Percentiles rank a stretch among this genome's conserved stretches.
Conservation (phyloP, 495 filamentous ascomycete species). For the Pseudomonodictys pantanalensis region DNA sequence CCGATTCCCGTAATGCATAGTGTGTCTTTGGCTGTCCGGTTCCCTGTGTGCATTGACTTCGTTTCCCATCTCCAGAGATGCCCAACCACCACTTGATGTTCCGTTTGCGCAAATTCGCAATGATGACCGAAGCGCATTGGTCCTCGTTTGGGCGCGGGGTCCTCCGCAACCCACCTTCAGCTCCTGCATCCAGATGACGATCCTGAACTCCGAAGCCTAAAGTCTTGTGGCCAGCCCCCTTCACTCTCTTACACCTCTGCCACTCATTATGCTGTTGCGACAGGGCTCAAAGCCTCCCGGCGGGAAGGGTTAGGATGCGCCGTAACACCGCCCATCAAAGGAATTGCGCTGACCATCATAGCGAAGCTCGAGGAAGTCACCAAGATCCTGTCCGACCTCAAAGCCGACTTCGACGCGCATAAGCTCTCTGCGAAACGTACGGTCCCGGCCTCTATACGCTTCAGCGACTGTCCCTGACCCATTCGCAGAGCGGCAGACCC, state of each 20-base stretch:
- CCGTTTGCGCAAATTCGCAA: too few species aligned
- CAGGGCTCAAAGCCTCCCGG: not conserved
- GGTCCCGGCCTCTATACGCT: not conserved
- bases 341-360: constrained; percentile 16
- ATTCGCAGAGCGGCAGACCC: constrained; percentile 31
- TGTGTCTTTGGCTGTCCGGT: too few species aligned
- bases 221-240: not conserved
- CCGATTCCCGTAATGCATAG: too few species aligned
- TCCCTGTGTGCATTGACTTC: too few species aligned
- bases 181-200: too few species aligned
- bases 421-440: constrained; percentile 27
- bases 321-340: not conserved
- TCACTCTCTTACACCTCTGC: not conserved
- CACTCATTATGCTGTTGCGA: too few species aligned
- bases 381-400: constrained; percentile 16
- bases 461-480: not conserved
- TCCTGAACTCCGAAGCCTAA: too few species aligned
- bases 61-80: too few species aligned
- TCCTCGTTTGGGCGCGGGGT: too few species aligned
- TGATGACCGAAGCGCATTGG: too few species aligned
- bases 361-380: constrained; percentile 30
- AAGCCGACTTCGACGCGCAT: constrained; percentile 24
- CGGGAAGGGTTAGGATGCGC: not conserved
- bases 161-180: too few species aligned
- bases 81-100: too few species aligned